Evolutionary conservation across 495 filamentous ascomycete species (phyloP), one percentile per base, ranked within the genome.

Genomic region (Penicillium egyptiacum): DNA sequence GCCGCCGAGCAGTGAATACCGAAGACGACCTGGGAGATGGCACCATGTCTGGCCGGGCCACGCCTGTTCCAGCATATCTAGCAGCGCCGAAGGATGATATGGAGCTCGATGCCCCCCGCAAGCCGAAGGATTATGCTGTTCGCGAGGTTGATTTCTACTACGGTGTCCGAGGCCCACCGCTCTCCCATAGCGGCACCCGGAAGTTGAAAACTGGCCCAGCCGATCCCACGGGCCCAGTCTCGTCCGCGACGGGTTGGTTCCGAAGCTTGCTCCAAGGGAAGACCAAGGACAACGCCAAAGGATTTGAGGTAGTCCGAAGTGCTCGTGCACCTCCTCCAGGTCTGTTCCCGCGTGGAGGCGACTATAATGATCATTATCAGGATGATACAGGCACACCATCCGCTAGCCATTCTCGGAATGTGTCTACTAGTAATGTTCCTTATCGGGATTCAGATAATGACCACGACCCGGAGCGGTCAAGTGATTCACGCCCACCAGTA

Each of bases 131-230:
- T 68, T 98, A 98, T 67, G 86, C 91, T 4, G 91, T 90, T 1
- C 86, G 94, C 35, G 94, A 98, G 72, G 88, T 90, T 5, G 94
- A 98, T 67, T 96, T 93, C 64, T 96, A 96, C 66, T 97, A 98
- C 69, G 88, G 92, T 14, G 87, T 95, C 23, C 85, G 90, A 16
- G 94, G 94, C 0, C 89, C 90, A n/a, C 91, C 93, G 10, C 78
- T 98, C 6, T 92, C 90, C 0, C 87, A 88, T 48, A 84, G 80
- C 14, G 90, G 88, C 4, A 89, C 88, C 30, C 81, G 94, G 35
- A 91, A 89, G 66, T 76, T 96, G 50, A 90, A 92, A 63, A 98
- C 94, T 4, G 95, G 94, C 0, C 94, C 94, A 2, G 92, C 93
- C 17, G 95, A 98, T 73, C 94, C 94, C 6, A 96, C 92, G 33